phyloP scores from a whole-genome alignment of 441 rosid genomes.

The Erodium texanum region DNA sequence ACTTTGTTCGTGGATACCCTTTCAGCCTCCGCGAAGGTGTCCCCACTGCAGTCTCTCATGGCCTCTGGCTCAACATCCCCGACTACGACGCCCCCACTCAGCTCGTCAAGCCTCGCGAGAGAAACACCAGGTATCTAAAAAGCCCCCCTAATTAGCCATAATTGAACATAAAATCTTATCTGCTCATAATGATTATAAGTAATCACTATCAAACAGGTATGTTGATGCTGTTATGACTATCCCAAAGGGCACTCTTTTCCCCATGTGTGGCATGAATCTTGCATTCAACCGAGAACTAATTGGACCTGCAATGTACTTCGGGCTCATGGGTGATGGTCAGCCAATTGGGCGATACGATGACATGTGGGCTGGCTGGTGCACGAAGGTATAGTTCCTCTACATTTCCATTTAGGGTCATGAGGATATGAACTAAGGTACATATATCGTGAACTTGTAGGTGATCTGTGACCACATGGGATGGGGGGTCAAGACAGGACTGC shows the following conservation, averaged over 20 bases:
- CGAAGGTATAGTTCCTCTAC: constrained; percentile 33
- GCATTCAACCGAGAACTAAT: constrained; percentile 77
- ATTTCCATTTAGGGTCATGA: too few species aligned
- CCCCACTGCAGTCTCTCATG: constrained; percentile 90
- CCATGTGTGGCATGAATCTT: constrained; percentile 97
- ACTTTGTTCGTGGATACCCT: constrained; percentile 95
- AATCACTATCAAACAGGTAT: constrained; percentile 31
- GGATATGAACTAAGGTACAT: neutral
- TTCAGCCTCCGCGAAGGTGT: constrained; percentile 91
- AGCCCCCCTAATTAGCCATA: neutral
- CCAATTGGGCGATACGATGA: constrained; percentile 96
- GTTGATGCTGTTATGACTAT: constrained; percentile 91
- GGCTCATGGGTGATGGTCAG: constrained; percentile 98
- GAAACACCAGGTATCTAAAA: constrained; percentile 59
- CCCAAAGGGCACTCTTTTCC: constrained; percentile 92
- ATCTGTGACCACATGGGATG: constrained; percentile 82
- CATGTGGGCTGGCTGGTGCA: constrained; percentile 99
- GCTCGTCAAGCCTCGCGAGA: constrained; percentile 88
- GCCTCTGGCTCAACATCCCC: constrained; percentile 97
- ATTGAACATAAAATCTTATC: neutral
- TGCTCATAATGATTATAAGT: neutral
- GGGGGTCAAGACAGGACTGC: constrained; percentile 92
- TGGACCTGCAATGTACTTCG: constrained; percentile 98
- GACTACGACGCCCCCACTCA: constrained; percentile 95
- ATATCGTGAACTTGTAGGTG: constrained; percentile 32